These are phyloP conservation scores for Globisporangium cylindrosporum DNA, from an alignment of 352 stramenopile genomes.

Conservation along the genomic window DNA sequence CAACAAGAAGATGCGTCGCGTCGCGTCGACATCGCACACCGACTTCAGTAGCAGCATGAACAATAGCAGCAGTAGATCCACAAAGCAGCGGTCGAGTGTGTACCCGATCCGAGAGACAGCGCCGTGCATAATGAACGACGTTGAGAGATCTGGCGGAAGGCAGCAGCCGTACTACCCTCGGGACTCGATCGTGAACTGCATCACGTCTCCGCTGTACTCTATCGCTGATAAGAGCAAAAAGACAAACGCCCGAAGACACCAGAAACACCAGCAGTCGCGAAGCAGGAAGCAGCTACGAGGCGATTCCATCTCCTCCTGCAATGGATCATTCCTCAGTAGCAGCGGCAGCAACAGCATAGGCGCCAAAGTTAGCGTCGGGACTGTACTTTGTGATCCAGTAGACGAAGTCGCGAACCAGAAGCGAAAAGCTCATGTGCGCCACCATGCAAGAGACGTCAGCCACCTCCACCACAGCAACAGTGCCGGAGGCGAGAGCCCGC, in stretches of 20 bases:
- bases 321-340: slow-evolving; percentile 2
- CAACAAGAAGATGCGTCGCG: slow-evolving; percentile 18
- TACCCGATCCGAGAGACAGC: slow-evolving; percentile 14
- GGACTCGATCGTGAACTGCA: slow-evolving; percentile 19
- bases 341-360: background rate
- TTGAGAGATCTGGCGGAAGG: background rate
- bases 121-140: slow-evolving; percentile 13
- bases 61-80: background rate
- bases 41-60: slow-evolving; percentile 2
- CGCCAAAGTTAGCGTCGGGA: slow-evolving; percentile 15
- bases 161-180: slow-evolving; percentile 15
- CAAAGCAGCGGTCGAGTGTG: slow-evolving; percentile 7
- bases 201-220: slow-evolving; percentile 3
- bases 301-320: background rate
- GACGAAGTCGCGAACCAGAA: background rate
- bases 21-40: background rate
- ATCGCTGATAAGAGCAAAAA: background rate
- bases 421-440: background rate
- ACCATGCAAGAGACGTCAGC: background rate
- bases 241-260: background rate
- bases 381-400: slow-evolving; percentile 15
- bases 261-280: background rate
- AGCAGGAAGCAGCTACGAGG: background rate
- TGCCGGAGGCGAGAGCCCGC: slow-evolving; percentile 5
- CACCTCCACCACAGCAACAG: background rate